Evolutionary conservation across 441 rosid species (phyloP).

Genomic region (Populus trichocarpa): DNA sequence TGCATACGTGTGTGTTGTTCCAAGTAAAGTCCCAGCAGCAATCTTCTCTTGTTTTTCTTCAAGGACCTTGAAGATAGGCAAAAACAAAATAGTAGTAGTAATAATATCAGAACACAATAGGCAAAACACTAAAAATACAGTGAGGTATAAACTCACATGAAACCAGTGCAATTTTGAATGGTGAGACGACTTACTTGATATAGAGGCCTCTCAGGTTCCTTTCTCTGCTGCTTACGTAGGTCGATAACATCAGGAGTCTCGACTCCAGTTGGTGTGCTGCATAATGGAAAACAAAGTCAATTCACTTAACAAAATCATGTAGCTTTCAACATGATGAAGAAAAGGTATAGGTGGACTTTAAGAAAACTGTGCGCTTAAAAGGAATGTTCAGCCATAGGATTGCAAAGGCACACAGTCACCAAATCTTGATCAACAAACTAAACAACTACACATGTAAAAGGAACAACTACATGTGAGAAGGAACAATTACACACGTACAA

Average conservation of each 20-base stretch:
- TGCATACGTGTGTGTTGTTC: conserved; percentile 84
- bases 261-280: conserved; percentile 97
- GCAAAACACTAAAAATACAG: neutral
- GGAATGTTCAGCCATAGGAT: neutral
- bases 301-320: conserved; percentile 1
- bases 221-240: conserved; percentile 97
- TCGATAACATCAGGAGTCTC: conserved; percentile 99
- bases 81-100: neutral
- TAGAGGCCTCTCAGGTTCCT: conserved; percentile 93
- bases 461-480: too few species aligned
- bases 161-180: neutral
- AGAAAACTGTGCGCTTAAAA: neutral
- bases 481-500: neutral
- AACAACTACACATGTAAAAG: too few species aligned
- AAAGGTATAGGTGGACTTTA: neutral
- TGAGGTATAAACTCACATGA: neutral
- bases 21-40: conserved; percentile 90
- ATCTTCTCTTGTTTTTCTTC: conserved; percentile 85
- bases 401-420: neutral
- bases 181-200: conserved; percentile 69
- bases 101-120: neutral
- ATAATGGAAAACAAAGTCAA: conserved; percentile 2
- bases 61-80: conserved; percentile 50
- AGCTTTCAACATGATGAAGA: neutral
- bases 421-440: neutral